Conservation (phyloP, 2,329 filamentous ascomycete genomes). For the Monilinia fructigena region DNA sequence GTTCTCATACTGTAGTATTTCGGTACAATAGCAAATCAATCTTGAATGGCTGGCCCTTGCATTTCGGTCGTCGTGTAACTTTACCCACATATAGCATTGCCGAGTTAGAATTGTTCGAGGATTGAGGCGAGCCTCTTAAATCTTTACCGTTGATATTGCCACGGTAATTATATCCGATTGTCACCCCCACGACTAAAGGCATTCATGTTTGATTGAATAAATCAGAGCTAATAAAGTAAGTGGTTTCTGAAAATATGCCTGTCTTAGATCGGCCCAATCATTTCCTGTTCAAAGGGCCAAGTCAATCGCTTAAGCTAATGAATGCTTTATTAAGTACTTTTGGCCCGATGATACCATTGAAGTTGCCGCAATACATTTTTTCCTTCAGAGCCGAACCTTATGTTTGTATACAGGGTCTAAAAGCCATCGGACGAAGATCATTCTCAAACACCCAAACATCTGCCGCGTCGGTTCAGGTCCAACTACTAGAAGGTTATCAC, state of each 20-base stretch:
- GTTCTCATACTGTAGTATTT: background rate
- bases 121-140: slow-evolving; percentile 1
- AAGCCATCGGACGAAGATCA: background rate
- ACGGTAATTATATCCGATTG: background rate
- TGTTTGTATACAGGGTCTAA: background rate
- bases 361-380: background rate
- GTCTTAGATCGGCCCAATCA: background rate
- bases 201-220: background rate
- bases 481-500: background rate
- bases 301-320: background rate
- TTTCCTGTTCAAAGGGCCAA: background rate
- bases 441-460: background rate
- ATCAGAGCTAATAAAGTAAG: background rate
- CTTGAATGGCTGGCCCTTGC: background rate
- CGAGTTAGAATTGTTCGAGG: background rate
- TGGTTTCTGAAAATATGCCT: background rate
- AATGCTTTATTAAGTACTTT: background rate
- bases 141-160: background rate
- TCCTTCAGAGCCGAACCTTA: slow-evolving; percentile 3
- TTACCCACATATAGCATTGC: background rate
- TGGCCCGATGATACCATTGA: background rate
- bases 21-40: background rate
- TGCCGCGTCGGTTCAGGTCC: background rate
- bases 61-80: background rate
- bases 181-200: slow-evolving; percentile 2